A percentile compares a stretch with the other conserved stretches of the same genome.
These are phyloP conservation scores for Mycogone perniciosa DNA, from an alignment of 2,329 filamentous ascomycete genomes.

Conservation along the genomic window DNA sequence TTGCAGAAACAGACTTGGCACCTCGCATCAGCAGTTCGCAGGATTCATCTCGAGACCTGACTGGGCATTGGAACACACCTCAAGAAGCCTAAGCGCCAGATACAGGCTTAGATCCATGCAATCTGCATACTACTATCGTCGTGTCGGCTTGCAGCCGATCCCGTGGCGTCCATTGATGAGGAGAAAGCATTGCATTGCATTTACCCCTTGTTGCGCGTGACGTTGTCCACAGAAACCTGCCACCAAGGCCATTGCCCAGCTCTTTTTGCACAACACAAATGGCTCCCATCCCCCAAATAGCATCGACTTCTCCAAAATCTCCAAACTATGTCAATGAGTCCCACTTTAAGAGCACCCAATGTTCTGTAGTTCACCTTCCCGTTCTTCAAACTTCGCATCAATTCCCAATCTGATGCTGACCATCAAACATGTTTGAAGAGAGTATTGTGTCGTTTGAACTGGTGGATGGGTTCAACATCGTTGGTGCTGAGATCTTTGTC, in stretches of 20 bases:
- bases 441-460: slow-evolving; percentile 21
- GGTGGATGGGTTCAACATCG: slow-evolving; percentile 21
- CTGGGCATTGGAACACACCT: neutral
- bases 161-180: slow-evolving; percentile 11
- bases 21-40: neutral
- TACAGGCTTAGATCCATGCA: neutral
- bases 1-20: too few species aligned
- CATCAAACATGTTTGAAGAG: slow-evolving; percentile 21
- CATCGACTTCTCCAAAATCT: neutral
- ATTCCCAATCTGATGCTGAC: neutral
- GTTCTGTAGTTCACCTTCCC: neutral
- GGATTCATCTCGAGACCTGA: neutral
- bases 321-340: neutral
- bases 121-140: slow-evolving; percentile 1
- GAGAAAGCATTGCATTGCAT: slow-evolving; percentile 10
- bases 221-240: slow-evolving; percentile 2
- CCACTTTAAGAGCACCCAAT: neutral
- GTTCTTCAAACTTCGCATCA: neutral
- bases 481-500: slow-evolving; percentile 25
- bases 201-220: slow-evolving; percentile 6
- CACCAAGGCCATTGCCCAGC: too few species aligned
- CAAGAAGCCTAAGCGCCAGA: slow-evolving; percentile 5
- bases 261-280: neutral
- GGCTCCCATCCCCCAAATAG: neutral
- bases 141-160: slow-evolving; percentile 7